phyloP scores from a whole-genome alignment of 2,329 filamentous ascomycete genomes.

The Fonsecaea nubica region DNA sequence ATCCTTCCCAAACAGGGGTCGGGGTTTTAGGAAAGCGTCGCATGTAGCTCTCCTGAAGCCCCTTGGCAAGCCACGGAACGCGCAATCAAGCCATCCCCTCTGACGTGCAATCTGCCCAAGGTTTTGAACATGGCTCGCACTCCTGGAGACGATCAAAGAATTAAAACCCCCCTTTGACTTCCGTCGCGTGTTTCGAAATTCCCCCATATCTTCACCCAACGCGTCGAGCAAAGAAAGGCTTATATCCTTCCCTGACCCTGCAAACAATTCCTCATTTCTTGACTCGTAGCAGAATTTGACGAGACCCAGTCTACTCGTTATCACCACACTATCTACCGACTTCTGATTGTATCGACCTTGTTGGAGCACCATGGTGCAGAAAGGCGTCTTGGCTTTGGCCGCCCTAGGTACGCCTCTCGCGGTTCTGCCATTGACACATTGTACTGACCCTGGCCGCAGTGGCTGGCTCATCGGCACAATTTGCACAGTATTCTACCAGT shows the following conservation, averaged over 20 bases:
- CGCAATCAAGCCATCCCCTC: conserved; percentile 19
- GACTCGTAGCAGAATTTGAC: background rate
- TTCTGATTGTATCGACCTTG: background rate
- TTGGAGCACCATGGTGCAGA: conserved; percentile 29
- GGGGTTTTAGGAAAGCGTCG: conserved; percentile 12
- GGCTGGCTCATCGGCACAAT: conserved; percentile 34
- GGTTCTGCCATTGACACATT: conserved; percentile 1
- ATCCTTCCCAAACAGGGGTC: conserved; percentile 18
- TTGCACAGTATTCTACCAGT: conserved; percentile 30
- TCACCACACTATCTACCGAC: background rate
- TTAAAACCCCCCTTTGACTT: conserved; percentile 9
- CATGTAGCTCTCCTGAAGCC: conserved; percentile 13
- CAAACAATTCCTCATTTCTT: background rate
- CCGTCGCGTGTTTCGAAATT: background rate
- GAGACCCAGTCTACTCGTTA: background rate
- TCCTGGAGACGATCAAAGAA: background rate
- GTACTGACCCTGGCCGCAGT: conserved; percentile 46
- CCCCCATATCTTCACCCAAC: background rate
- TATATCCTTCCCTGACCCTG: background rate
- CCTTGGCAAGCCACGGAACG: conserved; percentile 34
- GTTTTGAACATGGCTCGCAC: conserved; percentile 17
- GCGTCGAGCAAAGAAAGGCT: background rate
- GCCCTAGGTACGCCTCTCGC: conserved; percentile 23
- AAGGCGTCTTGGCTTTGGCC: conserved; percentile 27
- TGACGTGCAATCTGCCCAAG: conserved; percentile 28